Base-by-base conservation (phyloP, 2,329 filamentous ascomycete genomes). In the Beauveria varroae region DNA sequence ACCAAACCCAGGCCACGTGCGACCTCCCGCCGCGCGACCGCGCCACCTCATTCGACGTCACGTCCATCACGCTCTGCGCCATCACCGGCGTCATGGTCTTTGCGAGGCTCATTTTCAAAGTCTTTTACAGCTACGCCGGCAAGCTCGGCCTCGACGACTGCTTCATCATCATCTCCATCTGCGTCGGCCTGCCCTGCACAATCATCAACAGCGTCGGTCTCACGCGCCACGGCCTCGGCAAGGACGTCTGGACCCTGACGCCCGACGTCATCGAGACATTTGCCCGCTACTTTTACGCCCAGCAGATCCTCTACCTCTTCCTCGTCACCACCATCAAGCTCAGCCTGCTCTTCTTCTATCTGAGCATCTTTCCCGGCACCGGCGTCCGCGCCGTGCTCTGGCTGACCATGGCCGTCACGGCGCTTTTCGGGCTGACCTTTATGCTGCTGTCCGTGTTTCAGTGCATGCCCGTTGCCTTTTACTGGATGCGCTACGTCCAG, bases 321-420 rank as follows among this genome's bases (percentile, higher is more conserved):
- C 70, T 78, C 18, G 68, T 81, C 18, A 70, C 77, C 3, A 69
- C 81, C 30, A 73, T 81, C 18, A 83, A 84, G 65, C 68, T 82
- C 4, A 76, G 81, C 0, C 72, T 86, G 34, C 70, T 85, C 1
- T 74, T 81, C 67, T 83, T 85, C 68, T 85, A 83, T 65, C 70
- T 82, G 4, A 77, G 80, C 57, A 79, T 86, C 60, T 86, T 86
- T 64, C 79, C 79, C 0, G 67, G 70, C 0, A 62, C 56, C 0
- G 60, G 56, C 3, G 73, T 81, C 10, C 73, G 74, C 18, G 70
- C 68, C 8, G 51, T 79, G 12, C 71, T 82, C 8, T 76, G 74
- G 71, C 72, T 62, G 20, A 79, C 79, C 0, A 66, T 81, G 41
- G 65, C 65, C 5, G 72, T 80, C 59, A 75, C 74, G 41, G 50